A percentile compares a stretch with the other conserved stretches of the same genome.
Conservation (phyloP, 2,329 filamentous ascomycete genomes). For the Ceratocystis huliohia region DNA sequence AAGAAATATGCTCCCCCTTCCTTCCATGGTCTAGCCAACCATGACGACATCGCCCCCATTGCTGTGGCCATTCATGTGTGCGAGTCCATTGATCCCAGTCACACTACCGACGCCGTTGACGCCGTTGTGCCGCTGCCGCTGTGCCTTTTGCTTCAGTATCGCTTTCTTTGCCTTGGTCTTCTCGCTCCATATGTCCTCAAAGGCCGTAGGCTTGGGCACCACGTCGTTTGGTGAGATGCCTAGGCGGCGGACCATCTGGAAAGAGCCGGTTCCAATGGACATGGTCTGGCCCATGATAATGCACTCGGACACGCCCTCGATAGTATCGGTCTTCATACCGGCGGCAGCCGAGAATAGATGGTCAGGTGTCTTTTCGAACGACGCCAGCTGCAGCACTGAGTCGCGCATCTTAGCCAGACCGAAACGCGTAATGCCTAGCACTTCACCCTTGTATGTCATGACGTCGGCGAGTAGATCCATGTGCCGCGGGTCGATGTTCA, state of each 20-base stretch:
- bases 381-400: conserved; percentile 81
- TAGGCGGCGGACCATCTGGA: conserved; percentile 72
- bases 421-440: conserved; percentile 91
- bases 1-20: background rate
- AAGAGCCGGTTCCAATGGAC: conserved; percentile 77
- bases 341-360: conserved; percentile 92
- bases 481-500: conserved; percentile 93
- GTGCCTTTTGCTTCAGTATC: background rate
- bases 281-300: conserved; percentile 98
- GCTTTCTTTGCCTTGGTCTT: conserved; percentile 17
- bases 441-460: conserved; percentile 98
- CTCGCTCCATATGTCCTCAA: conserved; percentile 53
- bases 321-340: conserved; percentile 78
- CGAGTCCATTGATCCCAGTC: conserved; percentile 4
- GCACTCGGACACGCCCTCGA: conserved; percentile 89
- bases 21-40: conserved; percentile 2
- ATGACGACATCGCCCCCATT: conserved; percentile 17
- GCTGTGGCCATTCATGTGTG: background rate
- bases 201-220: conserved; percentile 47
- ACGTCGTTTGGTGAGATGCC: conserved; percentile 51
- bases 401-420: conserved; percentile 95
- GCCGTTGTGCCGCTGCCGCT: background rate
- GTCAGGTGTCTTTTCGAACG: conserved; percentile 96
- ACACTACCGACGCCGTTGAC: background rate
- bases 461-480: conserved; percentile 96